Evolutionary conservation across 495 filamentous ascomycete species (phyloP), one percentile per base, ranked within the genome.

Genomic region (Penicillium chermesinum): DNA sequence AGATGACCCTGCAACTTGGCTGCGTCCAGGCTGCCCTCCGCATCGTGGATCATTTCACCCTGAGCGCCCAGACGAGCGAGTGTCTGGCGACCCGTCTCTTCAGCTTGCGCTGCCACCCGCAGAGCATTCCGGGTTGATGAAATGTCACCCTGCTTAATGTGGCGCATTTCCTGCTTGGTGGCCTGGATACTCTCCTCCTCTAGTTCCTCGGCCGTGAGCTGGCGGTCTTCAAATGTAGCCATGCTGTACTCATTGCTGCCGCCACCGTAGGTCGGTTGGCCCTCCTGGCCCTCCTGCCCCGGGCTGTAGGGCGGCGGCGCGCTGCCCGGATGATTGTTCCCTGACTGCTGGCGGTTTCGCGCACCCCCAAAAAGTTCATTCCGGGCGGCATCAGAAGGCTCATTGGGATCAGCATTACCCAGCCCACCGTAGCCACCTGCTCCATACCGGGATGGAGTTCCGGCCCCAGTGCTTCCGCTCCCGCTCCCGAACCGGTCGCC

Each of bases 371-470:
- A 89, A 8, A 85, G 63, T 12, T 76, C 81, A 50, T 83, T 79
- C 48, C 81, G 72, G 48, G 78, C 80, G 40, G 71, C 70, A 54
- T 83, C 80, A 4, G 57, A 60, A 21, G 78, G 73, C 46, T 79
- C 75, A 40, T 77, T 76, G 55, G 78, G 81, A 40, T 79, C 75
- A 16, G 57, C 48, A 50, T 61, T 68, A 47, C 83, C 84, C 37
- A 89, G 55, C 19, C 85, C 85, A 38, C 87, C 87, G 56, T 91
- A 91, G 39, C 87, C 87, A 49, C 85, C 84, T 42, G 77, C 66
- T 30, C 85, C 78, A 48, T 79, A 73, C 46, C 68, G 68, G 21
- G 75, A 57, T 36, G 15, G 3, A 21, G 55, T 48, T 14, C 53
- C 50, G 34, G 54, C 58, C 44, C 62, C 55, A 59, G 52, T 57